These are phyloP conservation scores for Fomitopsis betulina DNA, from an alignment of 1,284 basidiomycete genomes.

Conservation along the genomic window DNA sequence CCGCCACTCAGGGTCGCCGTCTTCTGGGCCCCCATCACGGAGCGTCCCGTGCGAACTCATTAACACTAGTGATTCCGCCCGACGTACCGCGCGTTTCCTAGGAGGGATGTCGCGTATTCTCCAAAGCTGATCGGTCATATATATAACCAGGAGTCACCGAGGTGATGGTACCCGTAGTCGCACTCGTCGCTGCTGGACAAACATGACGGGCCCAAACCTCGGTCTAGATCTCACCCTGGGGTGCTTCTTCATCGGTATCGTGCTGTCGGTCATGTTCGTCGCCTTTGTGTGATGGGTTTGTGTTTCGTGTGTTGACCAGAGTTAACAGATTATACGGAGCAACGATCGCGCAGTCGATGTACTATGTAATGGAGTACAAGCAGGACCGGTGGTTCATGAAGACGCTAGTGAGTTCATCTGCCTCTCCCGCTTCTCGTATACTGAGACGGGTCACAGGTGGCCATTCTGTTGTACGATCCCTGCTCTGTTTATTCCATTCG, in stretches of 20 bases:
- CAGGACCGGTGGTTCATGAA: neutral
- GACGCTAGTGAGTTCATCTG: neutral
- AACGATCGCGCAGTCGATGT: neutral
- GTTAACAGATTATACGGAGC: neutral
- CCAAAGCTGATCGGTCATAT: neutral
- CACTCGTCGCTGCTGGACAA: conserved; percentile 51
- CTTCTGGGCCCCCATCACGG: too few relatives aligned
- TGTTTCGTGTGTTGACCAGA: neutral
- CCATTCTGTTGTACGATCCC: neutral
- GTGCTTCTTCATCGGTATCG: conserved; percentile 2
- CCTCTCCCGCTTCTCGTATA: neutral
- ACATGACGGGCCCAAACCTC: conserved; percentile 1
- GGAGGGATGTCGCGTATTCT: too few relatives aligned
- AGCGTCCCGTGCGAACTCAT: too few relatives aligned
- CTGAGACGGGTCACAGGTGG: neutral
- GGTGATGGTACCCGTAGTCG: neutral
- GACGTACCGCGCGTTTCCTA: too few relatives aligned
- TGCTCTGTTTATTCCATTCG: neutral
- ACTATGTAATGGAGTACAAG: neutral
- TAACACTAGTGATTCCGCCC: too few relatives aligned
- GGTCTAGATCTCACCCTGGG: conserved; percentile 1
- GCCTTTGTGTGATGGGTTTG: neutral
- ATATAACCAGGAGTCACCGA: neutral
- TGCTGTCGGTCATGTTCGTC: neutral
- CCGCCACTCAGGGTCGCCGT: too few relatives aligned